Base-by-base conservation (phyloP, 2,329 filamentous ascomycete species). In the Aspergillus sp. region DNA sequence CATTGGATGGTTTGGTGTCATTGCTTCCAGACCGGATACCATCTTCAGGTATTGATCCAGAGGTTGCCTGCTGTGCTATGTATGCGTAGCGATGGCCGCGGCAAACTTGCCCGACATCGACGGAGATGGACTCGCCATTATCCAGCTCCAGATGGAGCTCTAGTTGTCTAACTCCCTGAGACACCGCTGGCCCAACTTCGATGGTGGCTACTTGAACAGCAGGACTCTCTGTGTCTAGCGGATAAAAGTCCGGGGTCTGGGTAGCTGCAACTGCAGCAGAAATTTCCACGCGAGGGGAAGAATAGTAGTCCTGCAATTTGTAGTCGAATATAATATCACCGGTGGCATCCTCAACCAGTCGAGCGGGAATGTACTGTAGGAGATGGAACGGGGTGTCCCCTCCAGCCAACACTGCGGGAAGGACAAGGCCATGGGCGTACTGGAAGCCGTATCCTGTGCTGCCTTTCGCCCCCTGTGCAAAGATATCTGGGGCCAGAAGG, bases 71-170 rank as follows among this genome's bases (percentile, higher is more conserved):
- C 4, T 22, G 9, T 12, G 58, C 54, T 27, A 51, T 45, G 22
- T 68, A 68, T 2, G 61, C 52, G 47, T 67, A 67, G 5, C 66
- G 61, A 51, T 63, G 58, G 5, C 66, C 65, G 5, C 66, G 66
- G 4, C 63, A 54, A 13, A 67, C 51, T 41, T 67, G 65, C 1
- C 65, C 66, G 3, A 67, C 11, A 46, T 68, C 65, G 17, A 67
- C 59, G 5, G 50, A 22, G 7, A 52, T 44, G 19, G 53, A 54
- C 3, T 54, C 39, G 2, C 58, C 61, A 19, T 61, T 47, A 1
- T 48, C 30, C 4, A 66, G 47, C 13, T 46, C 41, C 3, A 65
- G 44, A 11, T 33, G 39, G 3, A 20, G n/a, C n/a, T n/a, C n/a
- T n/a, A n/a, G n/a, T n/a, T n/a, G n/a, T n/a, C n/a, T n/a, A n/a